Percentiles rank a stretch among this genome's conserved stretches.
Evolutionary conservation across 106 monocot species (phyloP).

Genomic region (Apostasia shenzhenica): DNA sequence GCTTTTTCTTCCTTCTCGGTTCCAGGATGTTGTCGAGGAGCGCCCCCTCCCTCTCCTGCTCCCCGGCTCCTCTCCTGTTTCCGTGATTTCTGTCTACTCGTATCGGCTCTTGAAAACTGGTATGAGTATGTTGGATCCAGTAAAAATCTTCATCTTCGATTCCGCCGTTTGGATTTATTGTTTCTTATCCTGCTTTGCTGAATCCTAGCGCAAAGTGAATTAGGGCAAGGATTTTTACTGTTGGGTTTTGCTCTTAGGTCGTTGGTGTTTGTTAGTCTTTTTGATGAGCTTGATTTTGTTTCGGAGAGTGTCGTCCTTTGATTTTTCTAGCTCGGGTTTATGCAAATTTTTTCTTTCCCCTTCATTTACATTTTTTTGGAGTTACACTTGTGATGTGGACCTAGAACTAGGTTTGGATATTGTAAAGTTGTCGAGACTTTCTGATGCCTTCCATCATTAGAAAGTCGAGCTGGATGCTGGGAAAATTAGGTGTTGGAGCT

Average conservation of each 20-base stretch:
- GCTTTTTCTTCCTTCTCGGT: neutral
- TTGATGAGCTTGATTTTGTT: constrained; percentile 1
- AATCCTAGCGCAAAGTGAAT: neutral
- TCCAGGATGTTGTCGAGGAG: constrained; percentile 21
- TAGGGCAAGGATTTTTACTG: neutral
- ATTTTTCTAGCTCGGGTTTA: neutral
- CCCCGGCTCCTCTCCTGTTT: constrained; percentile 7
- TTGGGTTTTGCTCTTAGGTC: neutral
- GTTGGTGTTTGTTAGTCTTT: neutral
- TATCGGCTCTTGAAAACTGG: neutral
- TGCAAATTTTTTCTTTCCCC: neutral
- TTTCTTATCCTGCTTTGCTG: neutral
- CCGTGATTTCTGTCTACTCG: neutral
- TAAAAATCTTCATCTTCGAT: neutral
- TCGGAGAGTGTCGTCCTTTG: neutral
- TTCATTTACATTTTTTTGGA: neutral
- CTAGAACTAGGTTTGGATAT: neutral
- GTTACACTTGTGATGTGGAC: neutral
- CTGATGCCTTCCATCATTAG: too few relatives aligned
- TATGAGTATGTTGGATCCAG: neutral
- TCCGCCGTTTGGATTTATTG: neutral
- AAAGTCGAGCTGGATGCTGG: too few relatives aligned
- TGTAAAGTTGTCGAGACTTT: neutral
- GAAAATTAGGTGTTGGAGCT: too few relatives aligned
- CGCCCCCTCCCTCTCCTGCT: neutral